phyloP scores from a whole-genome alignment of 2,329 filamentous ascomycete species.

The Alternaria sp. region DNA sequence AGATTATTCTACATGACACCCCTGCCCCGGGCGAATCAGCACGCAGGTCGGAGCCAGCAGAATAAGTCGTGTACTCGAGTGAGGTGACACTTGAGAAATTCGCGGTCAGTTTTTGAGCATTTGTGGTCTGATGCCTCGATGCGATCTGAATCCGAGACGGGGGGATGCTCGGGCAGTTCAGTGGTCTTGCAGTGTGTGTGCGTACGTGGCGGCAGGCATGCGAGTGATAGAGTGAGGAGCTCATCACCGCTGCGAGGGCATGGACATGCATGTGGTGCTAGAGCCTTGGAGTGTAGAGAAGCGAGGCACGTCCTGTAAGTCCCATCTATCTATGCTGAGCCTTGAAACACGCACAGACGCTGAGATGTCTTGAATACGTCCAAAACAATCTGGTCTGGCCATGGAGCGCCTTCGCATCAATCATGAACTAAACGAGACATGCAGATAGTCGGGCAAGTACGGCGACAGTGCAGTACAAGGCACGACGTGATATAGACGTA shows the following conservation, averaged over 20 bases:
- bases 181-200: not conserved
- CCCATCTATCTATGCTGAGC: not conserved
- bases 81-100: slow-evolving; percentile 6
- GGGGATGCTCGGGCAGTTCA: slow-evolving; percentile 7
- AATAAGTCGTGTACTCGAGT: slow-evolving; percentile 8
- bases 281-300: not conserved
- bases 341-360: not conserved
- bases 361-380: not conserved
- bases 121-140: slow-evolving; percentile 5
- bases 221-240: slow-evolving; percentile 7
- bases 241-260: slow-evolving; percentile 14
- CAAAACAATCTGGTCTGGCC: not conserved
- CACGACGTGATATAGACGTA: slow-evolving; percentile 3
- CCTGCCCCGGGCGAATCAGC: slow-evolving; percentile 14
- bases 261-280: slow-evolving; percentile 3
- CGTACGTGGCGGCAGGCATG: slow-evolving; percentile 20
- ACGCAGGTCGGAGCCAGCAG: not conserved
- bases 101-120: not conserved
- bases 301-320: not conserved
- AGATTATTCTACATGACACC: slow-evolving; percentile 10
- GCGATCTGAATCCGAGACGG: not conserved
- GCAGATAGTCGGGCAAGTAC: not conserved
- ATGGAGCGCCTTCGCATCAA: not conserved
- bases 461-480: slow-evolving; percentile 5
- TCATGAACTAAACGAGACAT: not conserved